Percentiles rank a stretch among this genome's conserved stretches.
Evolutionary conservation across 768 basidiomycete species (phyloP).

Genomic region (Kwoniella shandongensis): DNA sequence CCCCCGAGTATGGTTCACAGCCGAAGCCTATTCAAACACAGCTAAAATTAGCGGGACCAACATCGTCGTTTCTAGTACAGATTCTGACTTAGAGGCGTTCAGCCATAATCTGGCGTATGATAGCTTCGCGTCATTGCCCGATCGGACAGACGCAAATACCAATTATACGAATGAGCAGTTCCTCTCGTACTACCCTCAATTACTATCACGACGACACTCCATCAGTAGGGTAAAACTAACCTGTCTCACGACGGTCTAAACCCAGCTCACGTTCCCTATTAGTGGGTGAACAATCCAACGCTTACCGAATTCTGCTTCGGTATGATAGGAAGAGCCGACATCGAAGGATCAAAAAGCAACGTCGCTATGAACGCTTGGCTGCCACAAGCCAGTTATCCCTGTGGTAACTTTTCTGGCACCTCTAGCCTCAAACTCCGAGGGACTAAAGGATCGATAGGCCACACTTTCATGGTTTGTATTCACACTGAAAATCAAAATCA

Average conservation of each 20-base stretch:
- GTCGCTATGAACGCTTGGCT: conserved; percentile 81
- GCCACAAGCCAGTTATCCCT: conserved; percentile 78
- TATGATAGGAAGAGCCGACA: conserved; percentile 80
- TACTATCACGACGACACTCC: conserved; percentile 71
- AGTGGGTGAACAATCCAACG: conserved; percentile 78
- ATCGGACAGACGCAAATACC: conserved; percentile 75
- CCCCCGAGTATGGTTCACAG: conserved; percentile 65
- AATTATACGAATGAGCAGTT: conserved; percentile 80
- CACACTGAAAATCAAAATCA: conserved; percentile 79
- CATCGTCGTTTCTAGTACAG: conserved; percentile 73
- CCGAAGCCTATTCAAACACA: conserved; percentile 67
- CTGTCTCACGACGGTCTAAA: conserved; percentile 79
- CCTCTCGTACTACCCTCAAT: conserved; percentile 80
- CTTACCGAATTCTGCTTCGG: conserved; percentile 76
- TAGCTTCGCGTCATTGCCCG: conserved; percentile 76
- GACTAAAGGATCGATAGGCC: conserved; percentile 81
- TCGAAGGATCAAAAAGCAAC: conserved; percentile 80
- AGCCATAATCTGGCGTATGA: conserved; percentile 81
- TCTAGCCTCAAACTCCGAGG: conserved; percentile 75
- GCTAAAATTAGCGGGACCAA: conserved; percentile 67
- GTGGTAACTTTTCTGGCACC: conserved; percentile 78
- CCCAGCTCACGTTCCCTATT: conserved; percentile 68
- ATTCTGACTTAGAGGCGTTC: conserved; percentile 82
- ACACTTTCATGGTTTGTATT: conserved; percentile 80
- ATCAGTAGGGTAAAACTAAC: conserved; percentile 84